Base-by-base conservation (phyloP, 768 basidiomycete species). In the Lentinula sp. region DNA sequence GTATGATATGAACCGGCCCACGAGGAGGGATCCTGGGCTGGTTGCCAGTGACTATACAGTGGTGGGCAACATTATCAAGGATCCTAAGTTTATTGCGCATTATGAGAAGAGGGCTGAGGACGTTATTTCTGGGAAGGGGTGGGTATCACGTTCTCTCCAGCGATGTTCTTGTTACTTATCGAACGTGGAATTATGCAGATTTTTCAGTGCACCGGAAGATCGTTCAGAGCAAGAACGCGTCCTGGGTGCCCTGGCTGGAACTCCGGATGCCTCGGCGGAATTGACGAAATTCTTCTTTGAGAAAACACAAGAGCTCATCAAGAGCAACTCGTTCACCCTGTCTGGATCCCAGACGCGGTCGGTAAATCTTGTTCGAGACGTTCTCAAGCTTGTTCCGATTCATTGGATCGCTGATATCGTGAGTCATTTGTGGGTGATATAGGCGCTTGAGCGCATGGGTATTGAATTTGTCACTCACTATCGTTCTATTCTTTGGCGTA, bases 361-460 rank as follows among this genome's bases (percentile, higher is more conserved):
- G 43, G 79, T 91, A 16, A 88, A 94, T 67, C 73, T 93, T 52
- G 85, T 88, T 11, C 78, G 79, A 15, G 83, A 89, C 64, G 88
- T 93, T 7, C 67, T 92, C 61, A 86, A 82, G 67, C 67, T 75
- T 39, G 78, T 88, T 1, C 86, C 92, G 10, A 72, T 91, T 28
- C 72, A 82, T 63, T 94, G 91, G 89, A 84, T 79, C 31, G 85
- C 89, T 21, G 85, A 91, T 50, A 73, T 93, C 37, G 92, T 92
- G 62, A 51, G 50, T 51, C 34, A 16, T 16, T 32, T 5, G 9
- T 21, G 5, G 32, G 86, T 76, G 2, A 48, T 32, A 28, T 39
- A 48, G 58, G 35, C 50, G 62, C 50, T 60, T 40, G n/a, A 54
- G 34, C 56, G 56, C 28, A 28, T 3, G 28, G 28, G 28, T 28